A percentile compares a stretch with the other conserved stretches of the same genome.
These are phyloP conservation scores for Wickerhamiella vanderwaltii DNA, from an alignment of 805 yeast species.

Conservation along the genomic window DNA sequence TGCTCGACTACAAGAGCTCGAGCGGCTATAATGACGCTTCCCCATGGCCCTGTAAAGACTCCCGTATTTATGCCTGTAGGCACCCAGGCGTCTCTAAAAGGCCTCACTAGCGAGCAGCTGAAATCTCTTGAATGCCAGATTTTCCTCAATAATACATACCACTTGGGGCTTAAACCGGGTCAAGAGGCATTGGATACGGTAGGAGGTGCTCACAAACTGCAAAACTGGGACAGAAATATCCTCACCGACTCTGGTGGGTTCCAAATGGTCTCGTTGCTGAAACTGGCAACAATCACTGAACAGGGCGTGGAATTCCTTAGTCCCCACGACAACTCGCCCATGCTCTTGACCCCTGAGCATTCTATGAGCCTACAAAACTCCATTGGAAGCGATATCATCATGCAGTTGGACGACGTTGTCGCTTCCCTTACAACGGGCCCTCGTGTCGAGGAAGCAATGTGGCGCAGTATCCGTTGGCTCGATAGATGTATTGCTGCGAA, in stretches of 20 bases:
- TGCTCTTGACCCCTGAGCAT: conserved; percentile 37
- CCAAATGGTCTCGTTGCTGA: conserved; percentile 35
- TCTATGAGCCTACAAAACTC: conserved; percentile 35
- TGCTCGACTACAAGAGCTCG: conserved; percentile 35
- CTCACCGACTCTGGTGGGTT: conserved; percentile 37
- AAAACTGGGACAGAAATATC: conserved; percentile 33
- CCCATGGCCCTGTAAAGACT: conserved; percentile 34
- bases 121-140: conserved; percentile 31
- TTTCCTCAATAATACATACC: conserved; percentile 35
- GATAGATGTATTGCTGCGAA: conserved; percentile 35
- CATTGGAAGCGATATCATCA: conserved; percentile 36
- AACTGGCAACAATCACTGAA: conserved; percentile 36
- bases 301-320: conserved; percentile 35
- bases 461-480: conserved; percentile 34
- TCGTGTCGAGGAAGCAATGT: conserved; percentile 37
- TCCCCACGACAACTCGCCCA: conserved; percentile 37
- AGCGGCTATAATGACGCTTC: conserved; percentile 32
- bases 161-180: conserved; percentile 35
- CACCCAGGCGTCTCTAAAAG: conserved; percentile 36
- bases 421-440: conserved; percentile 34
- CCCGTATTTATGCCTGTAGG: conserved; percentile 40
- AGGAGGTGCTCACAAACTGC: conserved; percentile 35
- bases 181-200: conserved; percentile 31
- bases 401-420: conserved; percentile 38
- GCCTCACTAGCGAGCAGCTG: conserved; percentile 34